phyloP scores from a whole-genome alignment of 805 yeast genomes.

The Nakazawaea anatomiae region DNA sequence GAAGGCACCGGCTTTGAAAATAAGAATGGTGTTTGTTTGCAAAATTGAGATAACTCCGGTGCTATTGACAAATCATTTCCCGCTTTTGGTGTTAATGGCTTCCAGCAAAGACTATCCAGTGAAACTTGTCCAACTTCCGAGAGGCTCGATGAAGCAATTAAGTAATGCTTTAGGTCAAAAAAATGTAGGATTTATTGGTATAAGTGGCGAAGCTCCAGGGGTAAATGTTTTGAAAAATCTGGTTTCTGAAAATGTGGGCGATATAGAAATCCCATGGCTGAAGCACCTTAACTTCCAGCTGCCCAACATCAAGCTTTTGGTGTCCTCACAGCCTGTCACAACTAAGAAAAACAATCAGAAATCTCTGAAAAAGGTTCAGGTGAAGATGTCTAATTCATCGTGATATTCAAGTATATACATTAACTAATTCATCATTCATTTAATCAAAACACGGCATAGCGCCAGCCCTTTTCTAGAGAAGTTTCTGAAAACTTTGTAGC shows the following conservation, averaged over 20 bases:
- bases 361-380: conserved; percentile 11
- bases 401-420: background rate
- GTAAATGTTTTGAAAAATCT: conserved; percentile 20
- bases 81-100: conserved; percentile 46
- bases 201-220: conserved; percentile 22
- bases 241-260: conserved; percentile 20
- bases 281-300: conserved; percentile 26
- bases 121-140: conserved; percentile 57
- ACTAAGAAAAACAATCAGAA: conserved; percentile 21
- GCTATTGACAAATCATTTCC: conserved; percentile 51
- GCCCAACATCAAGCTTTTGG: conserved; percentile 35
- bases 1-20: conserved; percentile 11
- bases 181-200: conserved; percentile 28
- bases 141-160: conserved; percentile 27
- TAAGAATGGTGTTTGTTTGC: conserved; percentile 51
- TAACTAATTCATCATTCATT: background rate
- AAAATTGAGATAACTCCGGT: conserved; percentile 47
- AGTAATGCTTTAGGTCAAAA: conserved; percentile 25
- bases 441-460: background rate
- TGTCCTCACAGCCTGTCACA: conserved; percentile 40
- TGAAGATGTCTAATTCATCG: background rate
- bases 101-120: conserved; percentile 29
- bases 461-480: background rate
- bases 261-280: conserved; percentile 42
- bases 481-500: background rate